phyloP scores from a whole-genome alignment of 164 flowering plant genomes.

The Dillenia turbinata region DNA sequence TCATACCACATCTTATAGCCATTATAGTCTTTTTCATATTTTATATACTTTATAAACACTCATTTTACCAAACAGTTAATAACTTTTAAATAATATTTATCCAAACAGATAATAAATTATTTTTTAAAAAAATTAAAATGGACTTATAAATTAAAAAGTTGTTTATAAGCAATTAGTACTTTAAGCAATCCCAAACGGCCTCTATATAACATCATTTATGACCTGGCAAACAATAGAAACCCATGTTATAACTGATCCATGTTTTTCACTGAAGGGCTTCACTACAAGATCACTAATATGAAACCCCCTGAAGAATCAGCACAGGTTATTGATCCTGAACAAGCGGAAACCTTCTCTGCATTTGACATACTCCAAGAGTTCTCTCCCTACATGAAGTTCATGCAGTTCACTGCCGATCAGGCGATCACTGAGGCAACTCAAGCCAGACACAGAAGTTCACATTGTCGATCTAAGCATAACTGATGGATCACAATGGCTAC shows the following conservation, averaged over 20 bases:
- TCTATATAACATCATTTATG: constrained; percentile 5
- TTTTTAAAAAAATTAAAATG: too few relatives aligned
- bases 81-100: too few relatives aligned
- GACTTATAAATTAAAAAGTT: too few relatives aligned
- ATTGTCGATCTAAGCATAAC: constrained; percentile 32
- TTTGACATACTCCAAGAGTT: constrained; percentile 33
- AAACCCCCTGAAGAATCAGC: not conserved
- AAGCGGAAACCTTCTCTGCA: constrained; percentile 9
- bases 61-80: too few relatives aligned
- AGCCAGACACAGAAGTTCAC: constrained; percentile 20
- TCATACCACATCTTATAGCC: too few relatives aligned
- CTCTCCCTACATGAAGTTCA: constrained; percentile 33
- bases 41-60: too few relatives aligned
- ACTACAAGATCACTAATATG: constrained; percentile 7
- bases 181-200: too few relatives aligned
- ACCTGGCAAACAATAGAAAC: constrained; percentile 11
- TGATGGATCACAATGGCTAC: constrained; percentile 43
- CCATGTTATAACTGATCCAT: constrained; percentile 19
- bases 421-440: constrained; percentile 34
- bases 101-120: too few relatives aligned
- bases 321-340: not conserved
- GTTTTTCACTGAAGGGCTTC: constrained; percentile 34
- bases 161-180: too few relatives aligned
- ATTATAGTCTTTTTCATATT: too few relatives aligned
- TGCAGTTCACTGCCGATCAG: constrained; percentile 40